A percentile compares a stretch with the other conserved stretches of the same genome.
Evolutionary conservation across 1,284 basidiomycete genomes (phyloP).

Genomic region (Apiotrichum siamense): DNA sequence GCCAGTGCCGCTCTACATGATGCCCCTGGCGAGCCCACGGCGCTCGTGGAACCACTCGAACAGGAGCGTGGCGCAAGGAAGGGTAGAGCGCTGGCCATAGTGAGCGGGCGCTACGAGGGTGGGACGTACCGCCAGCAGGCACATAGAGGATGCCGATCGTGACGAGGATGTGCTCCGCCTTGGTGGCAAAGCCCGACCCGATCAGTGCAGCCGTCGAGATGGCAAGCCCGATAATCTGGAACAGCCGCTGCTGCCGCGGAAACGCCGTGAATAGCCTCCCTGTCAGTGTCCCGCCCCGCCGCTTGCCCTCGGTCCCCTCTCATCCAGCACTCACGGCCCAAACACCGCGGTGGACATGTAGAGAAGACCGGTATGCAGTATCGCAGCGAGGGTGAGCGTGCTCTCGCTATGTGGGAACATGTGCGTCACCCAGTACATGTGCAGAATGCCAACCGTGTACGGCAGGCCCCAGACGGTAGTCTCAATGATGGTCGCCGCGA

Average conservation of each 20-base stretch:
- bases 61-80: conserved; percentile 38
- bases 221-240: conserved; percentile 30
- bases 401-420: conserved; percentile 29
- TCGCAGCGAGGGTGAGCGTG: conserved; percentile 39
- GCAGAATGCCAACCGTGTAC: conserved; percentile 42
- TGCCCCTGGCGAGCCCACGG: conserved; percentile 37
- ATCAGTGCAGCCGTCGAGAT: conserved; percentile 25
- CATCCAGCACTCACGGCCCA: not conserved
- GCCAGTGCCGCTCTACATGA: conserved; percentile 41
- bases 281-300: no score
- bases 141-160: conserved; percentile 42
- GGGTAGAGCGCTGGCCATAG: no score
- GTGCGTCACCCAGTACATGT: conserved; percentile 39
- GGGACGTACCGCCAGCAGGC: conserved; percentile 28
- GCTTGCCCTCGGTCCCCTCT: no score
- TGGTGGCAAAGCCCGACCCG: conserved; percentile 31
- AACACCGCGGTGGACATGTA: conserved; percentile 5
- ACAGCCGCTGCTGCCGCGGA: conserved; percentile 21
- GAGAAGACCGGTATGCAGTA: conserved; percentile 38
- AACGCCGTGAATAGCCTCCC: conserved; percentile 28
- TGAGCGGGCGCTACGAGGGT: no score
- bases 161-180: conserved; percentile 39
- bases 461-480: conserved; percentile 42
- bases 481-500: conserved; percentile 39
- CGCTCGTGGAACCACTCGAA: conserved; percentile 40